A percentile compares a stretch with the other conserved stretches of the same genome.
Evolutionary conservation across 805 yeast species (phyloP).

Genomic region (Candida dajiaensis): DNA sequence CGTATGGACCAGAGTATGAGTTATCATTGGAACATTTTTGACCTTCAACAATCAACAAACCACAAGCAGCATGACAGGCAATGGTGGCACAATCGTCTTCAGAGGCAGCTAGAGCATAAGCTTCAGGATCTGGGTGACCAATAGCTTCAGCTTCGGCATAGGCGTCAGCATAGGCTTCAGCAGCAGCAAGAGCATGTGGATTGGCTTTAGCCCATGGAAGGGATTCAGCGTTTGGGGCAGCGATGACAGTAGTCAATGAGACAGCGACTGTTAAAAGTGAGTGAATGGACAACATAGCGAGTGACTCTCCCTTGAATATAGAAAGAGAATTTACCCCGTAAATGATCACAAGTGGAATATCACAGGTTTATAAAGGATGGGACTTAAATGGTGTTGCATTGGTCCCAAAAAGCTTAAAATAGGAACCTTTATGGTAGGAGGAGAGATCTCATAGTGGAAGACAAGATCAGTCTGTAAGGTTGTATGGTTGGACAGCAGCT

Average conservation of each 20-base stretch:
- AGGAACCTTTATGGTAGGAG: too few species aligned
- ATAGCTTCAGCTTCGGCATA: constrained; percentile 11
- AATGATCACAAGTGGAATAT: not conserved
- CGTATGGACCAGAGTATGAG: constrained; percentile 11
- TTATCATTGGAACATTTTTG: constrained; percentile 20
- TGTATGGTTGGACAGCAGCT: too few species aligned
- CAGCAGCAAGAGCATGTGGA: constrained; percentile 6
- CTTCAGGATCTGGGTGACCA: constrained; percentile 16
- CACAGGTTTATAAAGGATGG: not conserved
- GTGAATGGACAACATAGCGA: not conserved
- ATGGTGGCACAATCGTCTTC: constrained; percentile 22
- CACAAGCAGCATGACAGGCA: constrained; percentile 27
- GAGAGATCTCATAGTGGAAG: too few species aligned
- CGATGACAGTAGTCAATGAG: not conserved
- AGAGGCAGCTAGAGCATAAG: constrained; percentile 20
- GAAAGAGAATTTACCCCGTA: too few species aligned
- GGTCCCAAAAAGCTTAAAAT: too few species aligned
- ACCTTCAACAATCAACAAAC: constrained; percentile 26
- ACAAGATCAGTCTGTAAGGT: too few species aligned
- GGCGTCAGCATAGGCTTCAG: constrained; percentile 8
- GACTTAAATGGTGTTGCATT: too few species aligned
- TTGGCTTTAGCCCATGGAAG: constrained; percentile 7
- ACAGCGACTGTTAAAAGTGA: not conserved
- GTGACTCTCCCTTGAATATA: not conserved
- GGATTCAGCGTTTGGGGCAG: constrained; percentile 7